These are phyloP conservation scores for Kwoniella mangroviensis DNA, from an alignment of 768 basidiomycete genomes.

Conservation along the genomic window DNA sequence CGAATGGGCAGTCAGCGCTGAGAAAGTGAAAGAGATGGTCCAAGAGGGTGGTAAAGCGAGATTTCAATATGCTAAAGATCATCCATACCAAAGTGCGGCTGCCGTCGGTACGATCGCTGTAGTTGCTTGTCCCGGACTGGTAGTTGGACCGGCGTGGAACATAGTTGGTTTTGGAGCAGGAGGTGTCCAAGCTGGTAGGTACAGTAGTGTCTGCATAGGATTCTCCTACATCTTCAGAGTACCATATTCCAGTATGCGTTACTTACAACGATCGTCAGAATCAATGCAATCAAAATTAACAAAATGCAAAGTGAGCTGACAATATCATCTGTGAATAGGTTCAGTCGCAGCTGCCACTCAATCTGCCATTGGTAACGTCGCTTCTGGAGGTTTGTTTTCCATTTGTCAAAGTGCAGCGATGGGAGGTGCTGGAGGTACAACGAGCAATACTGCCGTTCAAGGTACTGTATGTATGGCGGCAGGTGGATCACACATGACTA, in stretches of 20 bases:
- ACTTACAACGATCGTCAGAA: too few relatives aligned
- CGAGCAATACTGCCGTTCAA: not conserved
- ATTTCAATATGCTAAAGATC: conserved; percentile 3
- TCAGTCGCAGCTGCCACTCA: not conserved
- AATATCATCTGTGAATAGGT: not conserved
- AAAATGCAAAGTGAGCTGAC: too few relatives aligned
- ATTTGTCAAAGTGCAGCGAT: not conserved
- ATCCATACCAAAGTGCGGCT: not conserved
- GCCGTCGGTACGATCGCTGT: not conserved
- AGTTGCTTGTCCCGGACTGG: conserved; percentile 1
- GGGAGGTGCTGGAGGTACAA: not conserved
- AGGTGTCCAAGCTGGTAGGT: not conserved
- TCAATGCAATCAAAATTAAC: too few relatives aligned
- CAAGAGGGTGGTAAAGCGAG: not conserved
- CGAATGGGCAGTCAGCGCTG: not conserved
- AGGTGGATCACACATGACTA: too few relatives aligned
- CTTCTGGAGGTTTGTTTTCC: not conserved
- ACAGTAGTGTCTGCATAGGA: not conserved
- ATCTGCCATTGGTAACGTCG: not conserved
- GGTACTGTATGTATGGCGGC: not conserved
- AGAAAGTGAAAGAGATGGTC: not conserved
- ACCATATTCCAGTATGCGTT: too few relatives aligned
- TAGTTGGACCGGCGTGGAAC: not conserved
- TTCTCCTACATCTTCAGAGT: not conserved
- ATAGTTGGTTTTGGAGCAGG: not conserved